Evolutionary conservation across 106 monocot species (phyloP).

Genomic region (Platanthera zijinensis): DNA sequence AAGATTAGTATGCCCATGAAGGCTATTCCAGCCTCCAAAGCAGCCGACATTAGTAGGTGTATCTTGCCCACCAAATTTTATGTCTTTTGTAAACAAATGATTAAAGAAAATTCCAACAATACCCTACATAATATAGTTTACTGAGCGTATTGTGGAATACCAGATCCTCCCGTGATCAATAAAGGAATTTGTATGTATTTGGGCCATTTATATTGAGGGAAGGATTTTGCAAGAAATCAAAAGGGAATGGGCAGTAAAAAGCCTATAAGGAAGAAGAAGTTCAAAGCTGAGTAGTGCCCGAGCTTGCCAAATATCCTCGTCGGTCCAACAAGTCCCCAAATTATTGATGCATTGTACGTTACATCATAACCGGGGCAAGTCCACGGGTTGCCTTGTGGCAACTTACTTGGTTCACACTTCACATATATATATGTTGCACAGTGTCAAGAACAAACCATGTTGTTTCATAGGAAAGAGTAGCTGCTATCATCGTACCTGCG

Average conservation of each 20-base stretch:
- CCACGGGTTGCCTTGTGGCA: slow-evolving; percentile 73
- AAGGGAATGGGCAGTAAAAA: slow-evolving; percentile 51
- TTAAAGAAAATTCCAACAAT: slow-evolving; percentile 57
- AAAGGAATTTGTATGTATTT: slow-evolving; percentile 61
- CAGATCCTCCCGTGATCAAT: slow-evolving; percentile 39
- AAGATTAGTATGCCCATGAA: slow-evolving; percentile 80
- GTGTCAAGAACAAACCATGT: slow-evolving; percentile 71
- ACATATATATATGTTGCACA: slow-evolving; percentile 58
- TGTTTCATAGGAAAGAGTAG: slow-evolving; percentile 44
- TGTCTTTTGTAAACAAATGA: slow-evolving; percentile 39
- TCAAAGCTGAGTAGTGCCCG: slow-evolving; percentile 31
- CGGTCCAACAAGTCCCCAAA: slow-evolving; percentile 88
- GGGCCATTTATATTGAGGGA: slow-evolving; percentile 56
- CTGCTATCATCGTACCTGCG: slow-evolving; percentile 54
- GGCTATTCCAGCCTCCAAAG: slow-evolving; percentile 67
- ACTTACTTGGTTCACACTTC: slow-evolving; percentile 37
- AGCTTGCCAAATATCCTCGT: slow-evolving; percentile 52
- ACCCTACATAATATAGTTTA: slow-evolving; percentile 72
- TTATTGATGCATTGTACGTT: slow-evolving; percentile 69
- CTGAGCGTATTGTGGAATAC: slow-evolving; percentile 46
- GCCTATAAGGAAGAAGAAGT: slow-evolving; percentile 70
- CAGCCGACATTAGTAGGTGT: slow-evolving; percentile 78
- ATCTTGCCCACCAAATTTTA: slow-evolving; percentile 77
- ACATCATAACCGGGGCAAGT: slow-evolving; percentile 66
- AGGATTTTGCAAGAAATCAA: slow-evolving; percentile 42